Evolutionary conservation across 805 yeast species (phyloP), one percentile per base, ranked within the genome.

Genomic region (Candida qinlingensis): DNA sequence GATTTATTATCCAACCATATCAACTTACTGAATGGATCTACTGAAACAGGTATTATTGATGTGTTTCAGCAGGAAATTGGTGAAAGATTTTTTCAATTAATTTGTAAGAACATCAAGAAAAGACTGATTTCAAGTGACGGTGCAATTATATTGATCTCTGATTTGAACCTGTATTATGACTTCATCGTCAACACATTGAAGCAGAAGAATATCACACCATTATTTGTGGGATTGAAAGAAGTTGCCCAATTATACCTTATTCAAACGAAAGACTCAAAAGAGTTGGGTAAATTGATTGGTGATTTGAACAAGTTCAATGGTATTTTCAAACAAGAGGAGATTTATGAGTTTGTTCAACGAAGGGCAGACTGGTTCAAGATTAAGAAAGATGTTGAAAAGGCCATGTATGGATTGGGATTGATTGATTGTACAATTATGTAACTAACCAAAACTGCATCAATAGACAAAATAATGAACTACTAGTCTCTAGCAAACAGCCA

Each of bases 61-160:
- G 95, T 92, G 0, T 94, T 90, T 61, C 94, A 91, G 58, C 96
- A 91, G 61, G 99, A 94, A 60, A 83, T 92, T 34, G 96, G 96
- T 0, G 87, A 89, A 63, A 66, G 98, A 39, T 83, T 94, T 51
- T 89, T 88, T 60, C 81, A 78, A 37, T 73, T 83, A 1, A 69
- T 94, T 30, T 86, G 88, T 39, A 90, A 88, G 61, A 79, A 86
- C 49, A 73, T 94, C 48, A 88, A 90, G 57, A 74, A 78, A 44
- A 81, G 82, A 59, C 77, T 82, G 0, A 79, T 92, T 1, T 86
- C 95, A 4, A 82, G 81, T 3, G 77, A 76, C 10, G 98, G 99
- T 3, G 96, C 97, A 0, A 76, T 89, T 28, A 81, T 79, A 44
- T 74, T 92, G 47, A 89, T 90, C 28, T 76, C 87, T 19, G 99